These are phyloP conservation scores for Sicyos edulis DNA, from an alignment of 306 rosid genomes.

Conservation along the genomic window DNA sequence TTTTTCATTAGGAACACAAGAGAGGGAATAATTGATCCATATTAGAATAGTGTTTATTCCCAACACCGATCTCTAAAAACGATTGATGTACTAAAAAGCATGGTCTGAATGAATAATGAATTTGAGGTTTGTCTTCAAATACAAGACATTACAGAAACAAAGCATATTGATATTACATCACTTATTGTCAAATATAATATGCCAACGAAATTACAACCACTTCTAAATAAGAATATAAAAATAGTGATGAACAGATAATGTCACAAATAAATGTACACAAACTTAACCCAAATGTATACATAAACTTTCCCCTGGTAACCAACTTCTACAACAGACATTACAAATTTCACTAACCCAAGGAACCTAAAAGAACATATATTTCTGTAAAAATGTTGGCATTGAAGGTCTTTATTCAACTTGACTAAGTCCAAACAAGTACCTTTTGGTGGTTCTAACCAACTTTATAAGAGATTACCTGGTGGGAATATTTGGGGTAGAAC, in stretches of 20 bases:
- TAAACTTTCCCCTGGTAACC: background rate
- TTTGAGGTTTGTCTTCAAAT: background rate
- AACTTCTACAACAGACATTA: slow-evolving; percentile 4
- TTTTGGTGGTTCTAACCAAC: background rate
- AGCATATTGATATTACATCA: background rate
- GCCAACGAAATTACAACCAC: background rate
- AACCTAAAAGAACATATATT: background rate
- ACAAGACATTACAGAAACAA: background rate
- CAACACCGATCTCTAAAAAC: background rate
- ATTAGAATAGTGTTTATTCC: too few species aligned
- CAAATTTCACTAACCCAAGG: background rate
- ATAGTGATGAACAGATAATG: background rate
- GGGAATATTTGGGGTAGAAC: background rate
- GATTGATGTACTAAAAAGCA: too few species aligned
- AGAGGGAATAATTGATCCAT: too few species aligned
- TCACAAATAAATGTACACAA: slow-evolving; percentile 12
- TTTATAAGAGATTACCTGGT: background rate
- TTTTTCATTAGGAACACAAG: too few species aligned
- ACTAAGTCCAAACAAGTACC: background rate
- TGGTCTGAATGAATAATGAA: background rate
- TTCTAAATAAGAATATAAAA: slow-evolving; percentile 4
- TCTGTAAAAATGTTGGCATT: background rate
- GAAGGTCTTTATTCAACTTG: background rate
- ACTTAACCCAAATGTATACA: slow-evolving; percentile 7
- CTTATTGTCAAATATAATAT: background rate